Evolutionary conservation across 352 stramenopile genomes (phyloP), one percentile per base, ranked within the genome.

Genomic region (Phytophthora vignae): DNA sequence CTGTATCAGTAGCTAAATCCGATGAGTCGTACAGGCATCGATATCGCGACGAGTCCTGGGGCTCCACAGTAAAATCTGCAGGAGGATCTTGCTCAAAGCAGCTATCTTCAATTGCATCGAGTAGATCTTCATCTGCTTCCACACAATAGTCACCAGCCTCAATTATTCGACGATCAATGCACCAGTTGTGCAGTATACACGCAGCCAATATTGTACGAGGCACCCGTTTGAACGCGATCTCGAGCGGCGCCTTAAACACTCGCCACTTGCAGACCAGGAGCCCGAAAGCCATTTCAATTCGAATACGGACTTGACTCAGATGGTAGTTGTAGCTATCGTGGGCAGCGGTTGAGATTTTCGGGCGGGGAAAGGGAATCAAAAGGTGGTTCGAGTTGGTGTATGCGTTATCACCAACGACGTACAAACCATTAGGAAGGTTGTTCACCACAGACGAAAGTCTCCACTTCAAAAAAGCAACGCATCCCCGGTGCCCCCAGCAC

Each of bases 221-320:
- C 22, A 60, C 55, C 4, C 55, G 29, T 60, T 50, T 60, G n/a
- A 60, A 60, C 10, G 33, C 33, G 29, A 60, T 60, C n/a, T 60
- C 55, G 12, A 62, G 22, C 12, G 55, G 38, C 22, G 22, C 33
- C n/a, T 53, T 62, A 14, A 62, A 49, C 11, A 62, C 22, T 10
- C 38, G 38, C 5, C 55, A 62, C 29, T 62, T 53, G 14, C 46
- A 53, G 8, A 53, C 46, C 12, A 62, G 22, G 5, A 62, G 14
- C 4, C 55, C 55, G 12, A 62, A 62, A 9, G 21, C 55, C 55
- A 53, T 62, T 25, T 53, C 36, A 40, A 62, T 52, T 21, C 55
- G 12, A 52, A 53, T 62, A 40, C 36, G 21, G 21, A 62, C 14
- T 52, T 62, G 60, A 14, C 60, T 67, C 5, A 67, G 14, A 22